A percentile compares a stretch with the other conserved stretches of the same genome.
Evolutionary conservation across 768 basidiomycete species (phyloP).

Genomic region (Lyophyllum shimeji): DNA sequence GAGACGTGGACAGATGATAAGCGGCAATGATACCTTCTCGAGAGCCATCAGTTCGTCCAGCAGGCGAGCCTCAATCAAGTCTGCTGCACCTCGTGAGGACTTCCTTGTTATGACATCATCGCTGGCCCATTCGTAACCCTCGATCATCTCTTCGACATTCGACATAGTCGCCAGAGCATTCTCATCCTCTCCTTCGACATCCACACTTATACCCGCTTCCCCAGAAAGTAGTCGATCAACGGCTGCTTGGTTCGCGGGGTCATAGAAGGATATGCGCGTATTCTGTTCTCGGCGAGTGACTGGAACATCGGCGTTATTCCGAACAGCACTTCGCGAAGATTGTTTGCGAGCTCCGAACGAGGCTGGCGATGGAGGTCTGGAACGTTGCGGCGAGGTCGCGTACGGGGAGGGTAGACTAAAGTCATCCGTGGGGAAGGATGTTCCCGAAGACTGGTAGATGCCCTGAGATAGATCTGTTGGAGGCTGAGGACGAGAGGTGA

Average conservation of each 20-base stretch:
- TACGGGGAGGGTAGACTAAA: constrained; percentile 13
- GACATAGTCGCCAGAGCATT: constrained; percentile 79
- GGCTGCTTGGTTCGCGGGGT: constrained; percentile 71
- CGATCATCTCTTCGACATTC: constrained; percentile 97
- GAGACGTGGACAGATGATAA: constrained; percentile 1
- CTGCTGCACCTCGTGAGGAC: constrained; percentile 71
- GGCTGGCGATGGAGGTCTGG: constrained; percentile 24
- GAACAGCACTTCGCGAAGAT: constrained; percentile 24
- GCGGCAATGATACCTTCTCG: constrained; percentile 67
- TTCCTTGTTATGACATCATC: constrained; percentile 71
- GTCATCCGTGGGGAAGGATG: neutral
- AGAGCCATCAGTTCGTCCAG: constrained; percentile 89
- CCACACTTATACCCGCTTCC: constrained; percentile 38
- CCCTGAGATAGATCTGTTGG: neutral
- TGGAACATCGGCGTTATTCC: constrained; percentile 31
- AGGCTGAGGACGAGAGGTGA: constrained; percentile 6
- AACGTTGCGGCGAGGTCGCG: constrained; percentile 18
- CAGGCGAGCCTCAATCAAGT: constrained; percentile 88
- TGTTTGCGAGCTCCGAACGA: constrained; percentile 29
- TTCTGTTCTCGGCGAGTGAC: constrained; percentile 58
- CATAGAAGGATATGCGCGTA: constrained; percentile 79
- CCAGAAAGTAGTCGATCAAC: constrained; percentile 68
- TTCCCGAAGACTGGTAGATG: neutral
- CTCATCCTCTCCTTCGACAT: constrained; percentile 66
- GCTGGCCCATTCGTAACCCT: constrained; percentile 96